Percentiles rank a stretch among this genome's conserved stretches.
These are phyloP conservation scores for Groenewaldozyma tartarivorans DNA, from an alignment of 805 yeast species.

Conservation along the genomic window DNA sequence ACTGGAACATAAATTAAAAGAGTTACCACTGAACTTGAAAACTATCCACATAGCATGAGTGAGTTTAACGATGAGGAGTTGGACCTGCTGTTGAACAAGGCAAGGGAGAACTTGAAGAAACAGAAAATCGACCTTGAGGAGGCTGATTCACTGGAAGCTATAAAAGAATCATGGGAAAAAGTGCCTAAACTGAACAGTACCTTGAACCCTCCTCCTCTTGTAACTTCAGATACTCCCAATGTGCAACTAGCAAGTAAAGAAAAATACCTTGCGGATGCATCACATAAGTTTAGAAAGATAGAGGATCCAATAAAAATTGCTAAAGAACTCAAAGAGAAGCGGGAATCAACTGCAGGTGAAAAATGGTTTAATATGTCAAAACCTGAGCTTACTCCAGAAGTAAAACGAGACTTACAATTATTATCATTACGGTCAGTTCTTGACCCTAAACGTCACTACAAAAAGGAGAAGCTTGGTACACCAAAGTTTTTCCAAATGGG, in stretches of 20 bases:
- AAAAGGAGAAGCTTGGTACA: slow-evolving; percentile 61
- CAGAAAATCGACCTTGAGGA: not conserved
- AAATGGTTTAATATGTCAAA: slow-evolving; percentile 79
- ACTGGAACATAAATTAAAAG: too few species aligned
- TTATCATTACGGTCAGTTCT: slow-evolving; percentile 81
- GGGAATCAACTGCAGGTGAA: slow-evolving; percentile 37
- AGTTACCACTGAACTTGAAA: too few species aligned
- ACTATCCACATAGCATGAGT: too few species aligned
- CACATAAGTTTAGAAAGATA: slow-evolving; percentile 16
- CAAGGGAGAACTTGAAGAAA: slow-evolving; percentile 9
- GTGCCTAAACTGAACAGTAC: slow-evolving; percentile 13
- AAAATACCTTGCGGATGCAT: not conserved
- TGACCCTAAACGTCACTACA: slow-evolving; percentile 93
- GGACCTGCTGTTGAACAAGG: slow-evolving; percentile 11
- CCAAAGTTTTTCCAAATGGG: slow-evolving; percentile 85
- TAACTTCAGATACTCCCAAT: not conserved
- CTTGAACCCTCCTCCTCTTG: not conserved
- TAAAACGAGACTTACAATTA: slow-evolving; percentile 69
- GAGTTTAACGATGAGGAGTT: slow-evolving; percentile 7
- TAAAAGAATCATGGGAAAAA: slow-evolving; percentile 8
- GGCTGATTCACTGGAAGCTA: slow-evolving; percentile 3
- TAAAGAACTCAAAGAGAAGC: slow-evolving; percentile 18
- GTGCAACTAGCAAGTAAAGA: not conserved
- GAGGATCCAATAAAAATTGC: slow-evolving; percentile 25
- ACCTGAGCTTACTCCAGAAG: slow-evolving; percentile 58